Conservation (phyloP, 139 green algal species). For the Micromonas commoda region DNA sequence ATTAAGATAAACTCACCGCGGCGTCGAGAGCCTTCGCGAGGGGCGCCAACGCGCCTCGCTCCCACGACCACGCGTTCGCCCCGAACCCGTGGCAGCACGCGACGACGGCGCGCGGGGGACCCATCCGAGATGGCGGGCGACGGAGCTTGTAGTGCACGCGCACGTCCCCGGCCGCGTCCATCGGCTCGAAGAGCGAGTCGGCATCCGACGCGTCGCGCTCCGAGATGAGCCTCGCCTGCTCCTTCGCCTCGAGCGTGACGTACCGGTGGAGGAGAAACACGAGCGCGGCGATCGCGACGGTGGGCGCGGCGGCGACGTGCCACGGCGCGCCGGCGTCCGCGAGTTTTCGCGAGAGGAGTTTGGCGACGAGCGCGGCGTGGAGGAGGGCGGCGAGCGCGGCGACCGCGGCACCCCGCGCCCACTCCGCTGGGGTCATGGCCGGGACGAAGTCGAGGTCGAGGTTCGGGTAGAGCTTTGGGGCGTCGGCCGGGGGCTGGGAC, state of each 20-base stretch:
- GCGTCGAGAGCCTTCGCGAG: conserved; percentile 41
- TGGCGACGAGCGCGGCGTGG: too few relatives aligned
- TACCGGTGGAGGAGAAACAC: neutral
- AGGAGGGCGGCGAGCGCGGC: neutral
- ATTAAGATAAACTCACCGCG: too few relatives aligned
- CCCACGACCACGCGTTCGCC: conserved; percentile 61
- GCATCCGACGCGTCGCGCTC: neutral
- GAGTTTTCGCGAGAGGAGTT: too few relatives aligned
- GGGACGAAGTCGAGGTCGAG: neutral
- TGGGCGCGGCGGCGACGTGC: neutral
- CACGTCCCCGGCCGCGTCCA: neutral
- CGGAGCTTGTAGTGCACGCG: conserved; percentile 3
- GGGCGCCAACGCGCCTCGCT: conserved; percentile 44
- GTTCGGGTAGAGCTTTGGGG: neutral
- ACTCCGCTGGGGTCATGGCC: neutral
- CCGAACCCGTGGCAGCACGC: conserved; percentile 78
- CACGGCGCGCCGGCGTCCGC: neutral
- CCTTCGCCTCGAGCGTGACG: neutral
- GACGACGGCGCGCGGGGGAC: too few relatives aligned
- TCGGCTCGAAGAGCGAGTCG: neutral
- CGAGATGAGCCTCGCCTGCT: neutral
- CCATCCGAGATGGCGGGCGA: too few relatives aligned
- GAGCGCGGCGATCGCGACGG: neutral
- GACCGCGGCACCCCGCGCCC: neutral
- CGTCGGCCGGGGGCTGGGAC: neutral